Evolutionary conservation across 352 stramenopile species (phyloP), one percentile per base, ranked within the genome.

Genomic region (Blastocystis sp.): DNA sequence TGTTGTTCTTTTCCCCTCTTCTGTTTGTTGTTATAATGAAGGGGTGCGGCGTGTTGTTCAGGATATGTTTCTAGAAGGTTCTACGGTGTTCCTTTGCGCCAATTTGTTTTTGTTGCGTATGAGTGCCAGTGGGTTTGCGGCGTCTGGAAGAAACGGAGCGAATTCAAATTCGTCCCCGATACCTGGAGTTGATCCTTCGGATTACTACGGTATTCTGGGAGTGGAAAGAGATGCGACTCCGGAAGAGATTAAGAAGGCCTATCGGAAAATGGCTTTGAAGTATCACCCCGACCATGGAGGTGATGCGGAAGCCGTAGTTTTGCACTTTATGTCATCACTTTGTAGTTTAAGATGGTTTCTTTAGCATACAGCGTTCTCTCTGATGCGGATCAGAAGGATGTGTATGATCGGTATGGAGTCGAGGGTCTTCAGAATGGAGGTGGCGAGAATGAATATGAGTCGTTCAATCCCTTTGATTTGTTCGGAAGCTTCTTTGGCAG

Each of bases 391-490:
- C 96, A 96, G 90, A 92, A 94, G 63, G 90, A 94, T 87, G 94
- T 95, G 45, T 98, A 96, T 84, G 94, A 98, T 89, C 92, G 95
- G 70, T 97, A 94, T 74, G 94, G 94, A 17, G 94, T 97, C 88
- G 94, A 96, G 84, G 94, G 94, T 2, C 90, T 97, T 19, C 95
- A 95, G 89, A 92, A 91, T 6, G 90, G 90, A 14, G 11, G 77
- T 11, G 34, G 24, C 14, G 65, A 19, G n/a, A 38, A 52, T 9
- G 11, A 43, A n/a, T 54, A 76, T n/a, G 65, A 76, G 24, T 76
- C 65, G 14, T 54, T 76, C n/a, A 52, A 76, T 76, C 65, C 65
- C 14, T 76, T 76, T n/a, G 65, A 76, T 42, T 9, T 76, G 7
- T 76, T 76, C n/a, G 10, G 11, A 14, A 54, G 24, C 34, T 76